phyloP scores from a whole-genome alignment of 768 basidiomycete genomes.

The Lanmaoa rubissima region DNA sequence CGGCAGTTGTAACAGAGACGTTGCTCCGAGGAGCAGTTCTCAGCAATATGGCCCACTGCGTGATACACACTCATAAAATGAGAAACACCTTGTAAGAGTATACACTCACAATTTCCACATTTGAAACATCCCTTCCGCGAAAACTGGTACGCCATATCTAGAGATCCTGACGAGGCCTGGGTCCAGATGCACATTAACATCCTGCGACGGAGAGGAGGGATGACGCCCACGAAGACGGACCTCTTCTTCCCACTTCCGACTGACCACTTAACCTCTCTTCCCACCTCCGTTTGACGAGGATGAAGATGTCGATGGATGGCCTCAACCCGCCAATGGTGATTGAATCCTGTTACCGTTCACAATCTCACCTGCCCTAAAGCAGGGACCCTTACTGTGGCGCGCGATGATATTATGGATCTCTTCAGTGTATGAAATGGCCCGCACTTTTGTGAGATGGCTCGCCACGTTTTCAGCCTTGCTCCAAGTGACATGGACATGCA shows the following conservation, averaged over 20 bases:
- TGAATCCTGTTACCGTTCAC: constrained; percentile 4
- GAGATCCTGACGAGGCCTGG: constrained; percentile 43
- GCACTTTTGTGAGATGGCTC: constrained; percentile 1
- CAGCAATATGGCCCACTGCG: constrained; percentile 89
- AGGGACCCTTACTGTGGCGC: constrained; percentile 30
- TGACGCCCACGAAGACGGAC: constrained; percentile 31
- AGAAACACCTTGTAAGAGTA: constrained; percentile 9
- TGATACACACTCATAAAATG: constrained; percentile 14
- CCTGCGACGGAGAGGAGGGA: constrained; percentile 1
- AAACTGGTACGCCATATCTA: constrained; percentile 74
- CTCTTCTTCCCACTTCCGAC: constrained; percentile 77
- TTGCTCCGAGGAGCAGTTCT: constrained; percentile 85
- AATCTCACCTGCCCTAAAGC: constrained; percentile 36
- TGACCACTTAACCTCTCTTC: constrained; percentile 61
- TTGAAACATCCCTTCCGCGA: constrained; percentile 90
- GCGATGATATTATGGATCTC: constrained; percentile 7
- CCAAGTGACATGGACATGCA: constrained; percentile 6
- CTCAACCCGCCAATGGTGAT: constrained; percentile 20
- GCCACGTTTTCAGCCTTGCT: constrained; percentile 13
- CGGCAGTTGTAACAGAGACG: constrained; percentile 94
- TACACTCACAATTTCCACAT: constrained; percentile 82
- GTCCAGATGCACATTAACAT: constrained; percentile 31
- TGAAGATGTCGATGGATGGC: constrained; percentile 40
- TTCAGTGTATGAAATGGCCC: constrained; percentile 9
- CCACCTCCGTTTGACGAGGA: constrained; percentile 65